These are phyloP conservation scores for Malassezia arunalokei DNA, from an alignment of 1,284 basidiomycete genomes.

Conservation along the genomic window DNA sequence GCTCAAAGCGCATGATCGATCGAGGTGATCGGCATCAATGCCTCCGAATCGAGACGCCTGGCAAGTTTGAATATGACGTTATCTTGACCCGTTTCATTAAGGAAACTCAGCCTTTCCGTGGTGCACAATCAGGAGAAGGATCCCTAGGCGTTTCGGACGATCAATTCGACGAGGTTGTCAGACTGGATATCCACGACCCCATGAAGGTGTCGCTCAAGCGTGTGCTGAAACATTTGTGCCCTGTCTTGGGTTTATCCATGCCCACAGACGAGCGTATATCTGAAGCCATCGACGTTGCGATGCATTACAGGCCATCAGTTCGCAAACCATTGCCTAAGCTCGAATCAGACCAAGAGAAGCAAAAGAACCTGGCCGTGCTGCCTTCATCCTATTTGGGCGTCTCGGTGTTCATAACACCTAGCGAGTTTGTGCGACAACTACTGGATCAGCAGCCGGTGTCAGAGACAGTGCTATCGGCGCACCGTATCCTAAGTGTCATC, in stretches of 20 bases:
- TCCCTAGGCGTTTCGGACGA: slow-evolving; percentile 46
- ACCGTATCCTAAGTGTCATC: slow-evolving; percentile 14
- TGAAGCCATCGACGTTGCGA: slow-evolving; percentile 14
- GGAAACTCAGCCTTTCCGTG: slow-evolving; percentile 56
- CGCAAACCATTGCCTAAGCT: slow-evolving; percentile 13
- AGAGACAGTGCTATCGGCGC: not conserved
- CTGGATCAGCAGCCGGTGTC: slow-evolving; percentile 9
- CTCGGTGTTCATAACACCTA: slow-evolving; percentile 22
- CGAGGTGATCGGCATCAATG: slow-evolving; percentile 41
- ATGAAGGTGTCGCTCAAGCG: slow-evolving; percentile 18
- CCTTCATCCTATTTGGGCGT: slow-evolving; percentile 30
- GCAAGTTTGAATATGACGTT: slow-evolving; percentile 53
- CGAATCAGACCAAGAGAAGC: slow-evolving; percentile 1
- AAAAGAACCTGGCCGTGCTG: not conserved
- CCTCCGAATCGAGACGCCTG: slow-evolving; percentile 20
- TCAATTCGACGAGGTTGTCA: slow-evolving; percentile 57
- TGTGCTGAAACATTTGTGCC: slow-evolving; percentile 11
- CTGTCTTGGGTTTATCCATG: slow-evolving; percentile 12
- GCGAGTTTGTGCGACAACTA: not conserved
- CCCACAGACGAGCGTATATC: slow-evolving; percentile 9
- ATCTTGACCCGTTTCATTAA: slow-evolving; percentile 64
- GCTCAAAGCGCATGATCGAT: slow-evolving; percentile 22
- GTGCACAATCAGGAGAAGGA: slow-evolving; percentile 31
- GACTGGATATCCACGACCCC: slow-evolving; percentile 55
- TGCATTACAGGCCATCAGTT: not conserved